A percentile compares a stretch with the other conserved stretches of the same genome.
Conservation (phyloP, 176 grass and related monocot genomes). For the Rhipidocladum racemiflorum region DNA sequence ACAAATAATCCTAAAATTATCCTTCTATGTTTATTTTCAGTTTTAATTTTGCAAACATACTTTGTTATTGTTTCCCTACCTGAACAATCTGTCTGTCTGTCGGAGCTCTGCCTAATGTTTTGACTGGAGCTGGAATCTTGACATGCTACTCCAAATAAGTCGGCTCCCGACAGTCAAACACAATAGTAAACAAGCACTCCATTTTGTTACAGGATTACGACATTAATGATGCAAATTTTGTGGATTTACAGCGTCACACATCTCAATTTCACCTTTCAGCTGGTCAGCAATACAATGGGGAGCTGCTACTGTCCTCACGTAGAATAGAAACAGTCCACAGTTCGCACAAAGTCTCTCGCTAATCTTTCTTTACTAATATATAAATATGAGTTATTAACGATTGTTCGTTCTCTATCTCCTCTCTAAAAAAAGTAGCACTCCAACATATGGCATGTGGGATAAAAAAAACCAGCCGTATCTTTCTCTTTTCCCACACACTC, state of each 20-base stretch:
- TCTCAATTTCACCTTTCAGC: not conserved
- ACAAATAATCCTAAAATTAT: not conserved
- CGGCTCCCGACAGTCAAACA: not conserved
- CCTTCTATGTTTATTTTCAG: not conserved
- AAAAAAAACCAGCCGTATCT: too few relatives aligned
- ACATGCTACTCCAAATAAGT: not conserved
- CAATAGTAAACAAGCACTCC: too few relatives aligned
- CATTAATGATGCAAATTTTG: not conserved
- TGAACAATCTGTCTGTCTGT: not conserved
- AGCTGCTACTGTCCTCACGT: not conserved
- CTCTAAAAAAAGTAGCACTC: too few relatives aligned
- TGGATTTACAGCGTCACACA: not conserved
- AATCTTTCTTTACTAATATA: too few relatives aligned
- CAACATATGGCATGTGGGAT: too few relatives aligned
- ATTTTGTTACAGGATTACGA: not conserved
- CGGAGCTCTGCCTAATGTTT: not conserved
- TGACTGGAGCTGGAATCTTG: not conserved
- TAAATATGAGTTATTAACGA: too few relatives aligned
- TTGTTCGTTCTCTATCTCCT: too few relatives aligned
- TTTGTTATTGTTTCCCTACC: not conserved
- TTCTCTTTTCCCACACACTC: too few relatives aligned
- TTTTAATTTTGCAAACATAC: not conserved
- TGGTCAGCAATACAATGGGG: not conserved
- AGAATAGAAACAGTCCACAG: not conserved
- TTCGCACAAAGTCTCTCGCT: not conserved